Conservation (phyloP, 1,284 basidiomycete species). For the Moniliophthora roreri region DNA sequence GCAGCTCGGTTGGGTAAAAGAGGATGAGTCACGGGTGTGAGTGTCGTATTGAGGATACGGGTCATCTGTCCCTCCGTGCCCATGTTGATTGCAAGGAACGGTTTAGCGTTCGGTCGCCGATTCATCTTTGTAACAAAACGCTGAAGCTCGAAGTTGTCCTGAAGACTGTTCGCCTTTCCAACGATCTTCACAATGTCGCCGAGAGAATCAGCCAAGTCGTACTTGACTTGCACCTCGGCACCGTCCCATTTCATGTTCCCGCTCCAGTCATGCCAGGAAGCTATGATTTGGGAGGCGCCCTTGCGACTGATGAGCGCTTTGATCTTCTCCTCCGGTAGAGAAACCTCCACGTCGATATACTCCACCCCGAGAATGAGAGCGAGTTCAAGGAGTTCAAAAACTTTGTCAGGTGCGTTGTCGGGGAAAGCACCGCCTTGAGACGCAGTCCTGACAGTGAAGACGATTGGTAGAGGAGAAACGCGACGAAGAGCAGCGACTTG, state of each 20-base stretch:
- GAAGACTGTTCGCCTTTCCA: slow-evolving; percentile 73
- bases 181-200: slow-evolving; percentile 95
- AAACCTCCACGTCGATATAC: slow-evolving; percentile 91
- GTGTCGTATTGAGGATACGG: slow-evolving; percentile 81
- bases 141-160: slow-evolving; percentile 83
- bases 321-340: slow-evolving; percentile 67
- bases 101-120: slow-evolving; percentile 53
- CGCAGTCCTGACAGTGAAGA: slow-evolving; percentile 89
- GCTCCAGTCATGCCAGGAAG: slow-evolving; percentile 94
- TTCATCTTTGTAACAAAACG: slow-evolving; percentile 61
- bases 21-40: slow-evolving; percentile 91
- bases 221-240: slow-evolving; percentile 66
- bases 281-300: slow-evolving; percentile 80
- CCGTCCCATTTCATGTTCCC: slow-evolving; percentile 86
- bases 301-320: slow-evolving; percentile 63
- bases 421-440: slow-evolving; percentile 94
- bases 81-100: slow-evolving; percentile 95
- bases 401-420: slow-evolving; percentile 72
- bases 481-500: slow-evolving; percentile 85
- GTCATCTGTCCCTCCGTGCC: slow-evolving; percentile 88
- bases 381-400: slow-evolving; percentile 77
- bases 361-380: slow-evolving; percentile 87
- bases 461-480: slow-evolving; percentile 80
- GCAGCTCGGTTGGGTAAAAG: slow-evolving; percentile 83
- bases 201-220: slow-evolving; percentile 59